Base-by-base conservation (phyloP, 2,329 filamentous ascomycete genomes). In the Daldinia eschscholtzii region DNA sequence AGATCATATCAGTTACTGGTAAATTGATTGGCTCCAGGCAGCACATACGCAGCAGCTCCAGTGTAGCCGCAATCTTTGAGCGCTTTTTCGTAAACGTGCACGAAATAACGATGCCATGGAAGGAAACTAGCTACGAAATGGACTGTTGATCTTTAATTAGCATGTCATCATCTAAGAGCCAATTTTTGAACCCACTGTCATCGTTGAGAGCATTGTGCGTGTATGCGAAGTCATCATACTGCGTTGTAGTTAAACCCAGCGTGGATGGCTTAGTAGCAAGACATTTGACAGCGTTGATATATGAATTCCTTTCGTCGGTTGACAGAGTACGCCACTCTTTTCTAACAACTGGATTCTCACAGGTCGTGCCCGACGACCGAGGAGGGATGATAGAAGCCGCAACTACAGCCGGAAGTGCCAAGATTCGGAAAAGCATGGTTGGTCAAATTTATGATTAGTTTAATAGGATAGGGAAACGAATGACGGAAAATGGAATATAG, bases 321-420 rank as follows among this genome's bases (percentile, higher is more conserved):
- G 46, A 50, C 30, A 50, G 13, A 50, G 46, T 12, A 50, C 46
- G 46, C 46, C 23, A 50, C 13, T 50, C 46, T 30, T 50, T 50
- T 50, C 46, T 50, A 2, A 50, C 3, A n/a, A 13, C 23, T 50
- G 26, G 46, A 30, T 50, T 50, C 23, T 50, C 46, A 30, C 46
- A 50, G 26, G 26, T 50, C 26, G 42, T 46, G 7, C 20, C 42
- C 12, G 42, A 23, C 42, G 26, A 6, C 26, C 46, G 26, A 13
- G 26, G 46, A 28, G 46, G 2, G 6, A 18, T 50, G 23, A 50
- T n/a, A 15, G 46, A 50, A 30, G 46, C 23, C 15, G 46, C 46
- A 50, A 30, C 26, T 30, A 23, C 13, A 50, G 46, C 46, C 13
- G 26, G 46, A 30, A 50, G 13, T n/a, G 46, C 46, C 13, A 50